These are phyloP conservation scores for Mycena galericulata DNA, from an alignment of 768 basidiomycete species.

Conservation along the genomic window DNA sequence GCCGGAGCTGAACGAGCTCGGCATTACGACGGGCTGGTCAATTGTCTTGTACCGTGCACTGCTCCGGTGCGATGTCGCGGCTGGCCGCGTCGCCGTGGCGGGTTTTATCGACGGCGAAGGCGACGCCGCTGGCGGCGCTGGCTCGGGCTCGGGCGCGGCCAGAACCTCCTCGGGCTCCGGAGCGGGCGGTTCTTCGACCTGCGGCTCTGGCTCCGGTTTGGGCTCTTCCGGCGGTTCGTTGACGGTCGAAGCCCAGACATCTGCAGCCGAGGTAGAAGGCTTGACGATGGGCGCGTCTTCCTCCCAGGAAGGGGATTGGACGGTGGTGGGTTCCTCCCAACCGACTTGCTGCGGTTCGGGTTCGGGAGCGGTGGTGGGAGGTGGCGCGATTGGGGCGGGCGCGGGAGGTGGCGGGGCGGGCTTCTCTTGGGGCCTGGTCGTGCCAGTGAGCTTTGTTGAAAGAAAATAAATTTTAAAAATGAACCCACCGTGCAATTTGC, in stretches of 20 bases:
- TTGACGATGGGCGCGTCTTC: constrained; percentile 64
- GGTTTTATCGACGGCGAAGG: constrained; percentile 64
- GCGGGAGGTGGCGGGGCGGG: constrained; percentile 57
- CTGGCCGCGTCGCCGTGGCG: constrained; percentile 62
- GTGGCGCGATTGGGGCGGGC: constrained; percentile 41
- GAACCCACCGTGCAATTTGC: constrained; percentile 78
- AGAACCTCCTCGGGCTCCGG: constrained; percentile 44
- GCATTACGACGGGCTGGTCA: constrained; percentile 87
- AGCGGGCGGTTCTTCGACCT: constrained; percentile 46
- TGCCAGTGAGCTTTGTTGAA: constrained; percentile 18
- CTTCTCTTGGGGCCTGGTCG: constrained; percentile 78
- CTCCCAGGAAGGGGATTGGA: constrained; percentile 76
- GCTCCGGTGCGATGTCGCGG: constrained; percentile 64
- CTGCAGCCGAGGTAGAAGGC: constrained; percentile 42
- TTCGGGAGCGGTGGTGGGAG: constrained; percentile 44
- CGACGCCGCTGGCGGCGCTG: constrained; percentile 48
- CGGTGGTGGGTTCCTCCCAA: constrained; percentile 83
- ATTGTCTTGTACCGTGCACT: constrained; percentile 76
- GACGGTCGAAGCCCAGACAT: constrained; percentile 38
- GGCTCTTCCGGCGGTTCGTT: constrained; percentile 34
- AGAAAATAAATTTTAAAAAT: constrained; percentile 17
- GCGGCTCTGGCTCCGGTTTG: constrained; percentile 40
- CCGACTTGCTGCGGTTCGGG: constrained; percentile 47
- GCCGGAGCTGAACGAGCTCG: constrained; percentile 70
- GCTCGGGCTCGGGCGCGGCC: constrained; percentile 50